Conservation (phyloP, 441 rosid genomes). For the Macaranga tanarius region DNA sequence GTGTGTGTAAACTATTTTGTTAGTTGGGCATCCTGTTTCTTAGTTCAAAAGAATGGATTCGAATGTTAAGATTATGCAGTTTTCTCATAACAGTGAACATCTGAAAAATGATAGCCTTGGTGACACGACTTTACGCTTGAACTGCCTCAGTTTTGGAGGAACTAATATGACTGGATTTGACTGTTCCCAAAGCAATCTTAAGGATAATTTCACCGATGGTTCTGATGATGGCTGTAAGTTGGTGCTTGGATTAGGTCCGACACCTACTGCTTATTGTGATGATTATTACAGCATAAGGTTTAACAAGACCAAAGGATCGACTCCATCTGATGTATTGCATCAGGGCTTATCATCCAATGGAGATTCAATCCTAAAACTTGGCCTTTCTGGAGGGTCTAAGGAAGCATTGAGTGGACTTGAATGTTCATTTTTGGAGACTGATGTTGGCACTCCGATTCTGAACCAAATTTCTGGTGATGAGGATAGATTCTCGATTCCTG, state of each 20-base stretch:
- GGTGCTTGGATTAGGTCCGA: slow-evolving; percentile 91
- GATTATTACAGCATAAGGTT: slow-evolving; percentile 36
- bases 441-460: slow-evolving; percentile 26
- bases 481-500: slow-evolving; percentile 45
- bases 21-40: slow-evolving; percentile 13
- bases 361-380: slow-evolving; percentile 67
- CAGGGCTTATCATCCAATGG: slow-evolving; percentile 46
- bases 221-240: slow-evolving; percentile 78
- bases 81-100: slow-evolving; percentile 37
- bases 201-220: slow-evolving; percentile 42
- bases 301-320: slow-evolving; percentile 42
- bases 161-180: slow-evolving; percentile 38
- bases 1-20: slow-evolving; percentile 25
- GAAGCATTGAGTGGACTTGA: slow-evolving; percentile 45
- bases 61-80: slow-evolving; percentile 40
- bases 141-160: slow-evolving; percentile 53
- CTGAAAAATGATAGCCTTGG: slow-evolving; percentile 49
- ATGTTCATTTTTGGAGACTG: slow-evolving; percentile 46
- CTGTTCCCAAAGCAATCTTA: slow-evolving; percentile 34
- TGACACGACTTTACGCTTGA: slow-evolving; percentile 69
- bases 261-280: slow-evolving; percentile 51
- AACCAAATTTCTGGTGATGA: slow-evolving; percentile 32
- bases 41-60: slow-evolving; percentile 51
- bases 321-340: slow-evolving; percentile 24
- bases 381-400: slow-evolving; percentile 56